A percentile compares a stretch with the other conserved stretches of the same genome.
These are phyloP conservation scores for Penicillium sp. DNA, from an alignment of 2,329 filamentous ascomycete genomes.

Conservation along the genomic window DNA sequence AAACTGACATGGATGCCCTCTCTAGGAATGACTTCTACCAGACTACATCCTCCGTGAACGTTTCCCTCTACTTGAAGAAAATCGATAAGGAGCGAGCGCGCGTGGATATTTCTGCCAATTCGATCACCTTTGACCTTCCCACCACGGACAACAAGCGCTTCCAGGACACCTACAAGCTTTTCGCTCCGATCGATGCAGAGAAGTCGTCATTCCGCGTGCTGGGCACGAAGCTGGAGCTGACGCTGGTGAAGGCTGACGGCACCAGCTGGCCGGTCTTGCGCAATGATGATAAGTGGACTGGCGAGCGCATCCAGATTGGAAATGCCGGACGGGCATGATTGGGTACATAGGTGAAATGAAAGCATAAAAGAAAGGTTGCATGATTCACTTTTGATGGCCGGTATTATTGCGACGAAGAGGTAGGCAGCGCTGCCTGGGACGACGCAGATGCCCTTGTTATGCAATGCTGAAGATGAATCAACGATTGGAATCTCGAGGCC, in stretches of 20 bases:
- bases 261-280: conserved; percentile 80
- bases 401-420: background rate
- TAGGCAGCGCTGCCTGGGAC: background rate
- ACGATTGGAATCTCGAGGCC: background rate
- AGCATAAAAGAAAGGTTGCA: background rate
- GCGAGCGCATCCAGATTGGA: conserved; percentile 86
- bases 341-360: background rate
- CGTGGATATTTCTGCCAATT: conserved; percentile 61
- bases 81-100: conserved; percentile 77
- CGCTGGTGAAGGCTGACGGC: conserved; percentile 66
- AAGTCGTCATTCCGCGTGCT: conserved; percentile 75
- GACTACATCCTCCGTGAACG: conserved; percentile 77
- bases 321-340: conserved; percentile 59
- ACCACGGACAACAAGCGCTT: conserved; percentile 85
- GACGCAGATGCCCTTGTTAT: background rate
- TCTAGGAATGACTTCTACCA: conserved; percentile 87
- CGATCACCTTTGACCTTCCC: conserved; percentile 72
- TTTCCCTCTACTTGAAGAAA: conserved; percentile 93
- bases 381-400: background rate
- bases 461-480: background rate
- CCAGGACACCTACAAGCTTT: conserved; percentile 68
- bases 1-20: background rate
- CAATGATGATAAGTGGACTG: conserved; percentile 66
- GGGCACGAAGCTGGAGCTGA: conserved; percentile 84
- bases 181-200: conserved; percentile 67